Percentiles rank a stretch among this genome's conserved stretches.
Conservation (phyloP, 192 early-diverging fungal genomes). For the Mycoemilia scoparia region DNA sequence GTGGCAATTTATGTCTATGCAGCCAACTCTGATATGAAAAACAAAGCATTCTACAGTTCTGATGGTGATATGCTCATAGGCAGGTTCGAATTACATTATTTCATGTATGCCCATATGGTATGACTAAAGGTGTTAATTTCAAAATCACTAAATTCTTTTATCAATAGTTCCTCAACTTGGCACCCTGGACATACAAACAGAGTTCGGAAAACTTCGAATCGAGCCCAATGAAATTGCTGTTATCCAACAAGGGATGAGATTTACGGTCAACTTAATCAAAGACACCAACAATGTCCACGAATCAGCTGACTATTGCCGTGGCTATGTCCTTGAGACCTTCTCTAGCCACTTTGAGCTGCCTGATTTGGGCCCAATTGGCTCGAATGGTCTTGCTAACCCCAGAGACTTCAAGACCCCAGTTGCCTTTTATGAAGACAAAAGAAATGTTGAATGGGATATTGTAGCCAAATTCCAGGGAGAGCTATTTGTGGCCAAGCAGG, state of each 20-base stretch:
- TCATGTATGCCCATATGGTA: background rate
- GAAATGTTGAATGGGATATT: conserved; percentile 38
- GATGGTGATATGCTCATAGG: conserved; percentile 88
- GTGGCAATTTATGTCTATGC: conserved; percentile 73
- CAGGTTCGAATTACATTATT: too few species aligned
- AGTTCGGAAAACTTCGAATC: conserved; percentile 69
- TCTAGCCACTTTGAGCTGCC: conserved; percentile 84
- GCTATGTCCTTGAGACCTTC: conserved; percentile 83
- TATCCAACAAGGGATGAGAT: conserved; percentile 84
- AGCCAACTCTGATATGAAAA: conserved; percentile 58
- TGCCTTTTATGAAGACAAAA: conserved; percentile 53
- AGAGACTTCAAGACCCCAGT: conserved; percentile 83
- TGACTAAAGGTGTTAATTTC: background rate
- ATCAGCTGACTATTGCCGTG: conserved; percentile 33
- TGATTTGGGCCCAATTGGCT: conserved; percentile 87
- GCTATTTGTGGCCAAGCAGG: conserved; percentile 50
- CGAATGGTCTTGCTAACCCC: conserved; percentile 88
- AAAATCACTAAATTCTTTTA: background rate
- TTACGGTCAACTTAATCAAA: conserved; percentile 56
- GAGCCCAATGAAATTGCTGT: conserved; percentile 83
- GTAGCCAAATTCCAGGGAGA: conserved; percentile 71
- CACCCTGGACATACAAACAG: conserved; percentile 72
- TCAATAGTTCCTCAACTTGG: conserved; percentile 90
- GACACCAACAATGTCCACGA: conserved; percentile 36
- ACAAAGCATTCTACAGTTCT: conserved; percentile 64